phyloP scores from a whole-genome alignment of 177 flowering plant species.

The Viscum album region DNA sequence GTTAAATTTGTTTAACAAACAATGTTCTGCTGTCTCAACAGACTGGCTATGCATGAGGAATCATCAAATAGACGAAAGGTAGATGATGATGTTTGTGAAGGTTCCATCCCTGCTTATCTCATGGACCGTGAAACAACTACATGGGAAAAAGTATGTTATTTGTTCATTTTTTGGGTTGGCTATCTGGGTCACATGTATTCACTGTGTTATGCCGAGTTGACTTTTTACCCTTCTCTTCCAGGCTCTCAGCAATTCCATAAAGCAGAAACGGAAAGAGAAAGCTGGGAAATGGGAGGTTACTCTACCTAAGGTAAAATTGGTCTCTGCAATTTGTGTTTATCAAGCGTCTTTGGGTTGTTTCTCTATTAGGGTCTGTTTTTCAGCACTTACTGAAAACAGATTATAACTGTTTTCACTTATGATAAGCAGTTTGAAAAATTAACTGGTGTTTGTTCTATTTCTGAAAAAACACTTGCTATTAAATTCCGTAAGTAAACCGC shows the following conservation, averaged over 20 bases:
- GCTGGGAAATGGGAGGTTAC: constrained; percentile 99
- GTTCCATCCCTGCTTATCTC: constrained; percentile 85
- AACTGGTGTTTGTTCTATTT: too few species aligned
- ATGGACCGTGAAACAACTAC: constrained; percentile 89
- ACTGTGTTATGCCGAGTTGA: constrained; percentile 5
- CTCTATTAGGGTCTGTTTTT: background rate
- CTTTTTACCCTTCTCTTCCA: constrained; percentile 14
- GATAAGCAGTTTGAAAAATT: too few species aligned
- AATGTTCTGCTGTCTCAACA: constrained; percentile 17
- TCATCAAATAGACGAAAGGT: constrained; percentile 74
- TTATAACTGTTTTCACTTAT: too few species aligned
- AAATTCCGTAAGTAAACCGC: too few species aligned
- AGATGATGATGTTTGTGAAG: constrained; percentile 77
- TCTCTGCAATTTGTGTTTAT: background rate
- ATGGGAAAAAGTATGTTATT: constrained; percentile 59
- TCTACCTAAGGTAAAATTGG: constrained; percentile 61
- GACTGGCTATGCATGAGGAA: constrained; percentile 85
- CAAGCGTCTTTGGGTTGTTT: background rate
- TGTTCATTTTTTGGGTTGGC: background rate
- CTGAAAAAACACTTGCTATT: too few species aligned
- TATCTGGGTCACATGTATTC: background rate
- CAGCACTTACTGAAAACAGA: too few species aligned
- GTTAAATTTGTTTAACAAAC: too few species aligned
- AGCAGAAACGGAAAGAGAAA: constrained; percentile 96
- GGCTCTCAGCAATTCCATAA: constrained; percentile 89